phyloP scores from a whole-genome alignment of 2,329 filamentous ascomycete species.

The Grosmannia serpens region DNA sequence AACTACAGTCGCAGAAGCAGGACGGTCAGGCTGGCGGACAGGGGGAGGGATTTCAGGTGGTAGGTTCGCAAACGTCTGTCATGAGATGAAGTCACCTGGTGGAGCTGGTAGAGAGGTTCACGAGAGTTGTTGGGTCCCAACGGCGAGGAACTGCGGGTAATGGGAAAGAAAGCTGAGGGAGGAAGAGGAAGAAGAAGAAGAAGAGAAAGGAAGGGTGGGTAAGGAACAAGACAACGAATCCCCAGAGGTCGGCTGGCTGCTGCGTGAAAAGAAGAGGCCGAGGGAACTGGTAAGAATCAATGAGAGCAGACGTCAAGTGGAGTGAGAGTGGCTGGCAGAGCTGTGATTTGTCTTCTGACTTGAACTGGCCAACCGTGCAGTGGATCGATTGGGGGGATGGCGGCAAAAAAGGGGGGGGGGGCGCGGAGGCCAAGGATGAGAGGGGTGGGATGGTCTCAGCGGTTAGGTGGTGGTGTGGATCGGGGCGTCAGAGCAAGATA shows the following conservation, averaged over 20 bases:
- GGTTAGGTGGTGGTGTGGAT: background rate
- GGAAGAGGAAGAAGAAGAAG: background rate
- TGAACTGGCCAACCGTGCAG: too few relatives aligned
- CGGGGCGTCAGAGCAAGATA: background rate
- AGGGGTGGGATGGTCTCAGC: constrained; percentile 2
- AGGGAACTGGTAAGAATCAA: constrained; percentile 40
- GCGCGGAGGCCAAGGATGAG: background rate
- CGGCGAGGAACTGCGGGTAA: constrained; percentile 11
- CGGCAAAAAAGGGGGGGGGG: background rate
- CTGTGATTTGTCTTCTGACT: background rate
- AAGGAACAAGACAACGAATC: constrained; percentile 51
- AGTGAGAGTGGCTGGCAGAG: background rate
- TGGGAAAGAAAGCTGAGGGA: background rate
- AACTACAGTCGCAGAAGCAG: background rate
- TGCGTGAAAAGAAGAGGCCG: constrained; percentile 75
- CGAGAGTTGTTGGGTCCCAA: constrained; percentile 27
- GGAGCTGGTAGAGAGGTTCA: constrained; percentile 32
- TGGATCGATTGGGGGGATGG: background rate
- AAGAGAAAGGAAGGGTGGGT: background rate
- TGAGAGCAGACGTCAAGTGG: background rate
- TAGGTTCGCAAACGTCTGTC: constrained; percentile 28
- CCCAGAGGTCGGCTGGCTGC: constrained; percentile 67
- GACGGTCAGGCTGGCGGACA: constrained; percentile 39
- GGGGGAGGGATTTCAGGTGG: constrained; percentile 49
- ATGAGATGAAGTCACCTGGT: constrained; percentile 26